Conservation (phyloP, 2,329 filamentous ascomycete species). For the Epichloe brachyelytri region DNA sequence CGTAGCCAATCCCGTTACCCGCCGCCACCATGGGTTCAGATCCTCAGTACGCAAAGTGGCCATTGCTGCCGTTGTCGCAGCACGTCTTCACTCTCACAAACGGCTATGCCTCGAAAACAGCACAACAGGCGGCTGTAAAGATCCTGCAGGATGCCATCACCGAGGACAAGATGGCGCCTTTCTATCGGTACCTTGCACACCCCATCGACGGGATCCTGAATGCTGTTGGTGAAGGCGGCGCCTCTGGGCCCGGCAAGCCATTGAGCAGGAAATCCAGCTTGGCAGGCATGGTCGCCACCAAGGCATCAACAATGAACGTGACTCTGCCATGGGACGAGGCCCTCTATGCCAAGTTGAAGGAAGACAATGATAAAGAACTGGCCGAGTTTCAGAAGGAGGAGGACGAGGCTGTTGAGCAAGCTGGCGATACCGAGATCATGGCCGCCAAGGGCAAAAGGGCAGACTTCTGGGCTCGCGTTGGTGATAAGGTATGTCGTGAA, state of each 20-base stretch:
- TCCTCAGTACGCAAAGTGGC: slow-evolving; percentile 76
- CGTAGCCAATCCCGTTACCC: slow-evolving; percentile 13
- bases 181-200: slow-evolving; percentile 76
- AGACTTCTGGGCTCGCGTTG: slow-evolving; percentile 90
- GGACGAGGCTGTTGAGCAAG: slow-evolving; percentile 90
- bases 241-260: slow-evolving; percentile 40
- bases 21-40: slow-evolving; percentile 56
- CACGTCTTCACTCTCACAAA: slow-evolving; percentile 81
- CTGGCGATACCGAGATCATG: slow-evolving; percentile 89
- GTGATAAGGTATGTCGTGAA: slow-evolving; percentile 63
- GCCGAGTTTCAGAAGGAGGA: slow-evolving; percentile 71
- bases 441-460: slow-evolving; percentile 87
- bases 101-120: slow-evolving; percentile 51
- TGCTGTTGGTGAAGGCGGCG: slow-evolving; percentile 50
- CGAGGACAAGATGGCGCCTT: slow-evolving; percentile 75
- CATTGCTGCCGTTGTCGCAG: slow-evolving; percentile 68
- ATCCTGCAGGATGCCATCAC: slow-evolving; percentile 69
- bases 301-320: slow-evolving; percentile 48
- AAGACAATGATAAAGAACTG: slow-evolving; percentile 67
- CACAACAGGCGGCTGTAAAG: slow-evolving; percentile 61
- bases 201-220: slow-evolving; percentile 75
- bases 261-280: slow-evolving; percentile 55
- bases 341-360: slow-evolving; percentile 64
- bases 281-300: slow-evolving; percentile 63
- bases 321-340: slow-evolving; percentile 83